Evolutionary conservation across 1,139 yeast genomes (phyloP).

Genomic region (Suhomyces bolitotheri): DNA sequence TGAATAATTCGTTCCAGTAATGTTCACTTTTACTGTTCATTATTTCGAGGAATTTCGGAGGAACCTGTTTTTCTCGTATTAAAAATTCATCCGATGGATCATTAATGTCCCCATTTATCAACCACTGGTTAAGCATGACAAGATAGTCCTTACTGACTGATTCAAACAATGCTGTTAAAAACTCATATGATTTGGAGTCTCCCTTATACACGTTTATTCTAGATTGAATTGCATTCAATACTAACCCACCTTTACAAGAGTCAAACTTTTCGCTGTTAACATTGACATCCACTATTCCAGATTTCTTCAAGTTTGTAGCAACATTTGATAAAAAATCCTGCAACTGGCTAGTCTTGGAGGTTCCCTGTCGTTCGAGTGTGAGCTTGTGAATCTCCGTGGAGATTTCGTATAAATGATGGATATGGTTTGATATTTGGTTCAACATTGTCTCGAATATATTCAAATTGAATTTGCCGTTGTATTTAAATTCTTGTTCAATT

Average conservation of each 20-base stretch:
- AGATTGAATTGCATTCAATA: conserved; percentile 61
- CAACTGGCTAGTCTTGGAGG: conserved; percentile 11
- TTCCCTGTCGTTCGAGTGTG: conserved; percentile 23
- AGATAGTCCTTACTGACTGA: conserved; percentile 67
- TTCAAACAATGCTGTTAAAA: conserved; percentile 54
- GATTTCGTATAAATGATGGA: conserved; percentile 62
- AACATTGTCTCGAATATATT: conserved; percentile 35
- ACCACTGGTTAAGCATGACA: conserved; percentile 73
- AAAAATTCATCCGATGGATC: conserved; percentile 87
- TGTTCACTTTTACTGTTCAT: conserved; percentile 62
- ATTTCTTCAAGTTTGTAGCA: conserved; percentile 37
- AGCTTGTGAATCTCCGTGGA: conserved; percentile 47
- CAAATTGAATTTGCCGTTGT: conserved; percentile 39
- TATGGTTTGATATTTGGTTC: conserved; percentile 28
- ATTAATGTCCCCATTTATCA: conserved; percentile 66
- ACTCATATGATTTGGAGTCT: conserved; percentile 55
- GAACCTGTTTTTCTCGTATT: conserved; percentile 49
- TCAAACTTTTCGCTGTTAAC: conserved; percentile 56
- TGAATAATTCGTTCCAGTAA: conserved; percentile 84
- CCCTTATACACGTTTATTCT: conserved; percentile 64
- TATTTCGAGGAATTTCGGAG: conserved; percentile 31
- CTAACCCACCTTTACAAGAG: conserved; percentile 68
- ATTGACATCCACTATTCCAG: conserved; percentile 47
- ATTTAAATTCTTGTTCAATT: conserved; percentile 55
- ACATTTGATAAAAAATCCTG: conserved; percentile 16